A percentile compares a stretch with the other conserved stretches of the same genome.
Conservation (phyloP, 345 rosid species). For the Durio zibethinus region DNA sequence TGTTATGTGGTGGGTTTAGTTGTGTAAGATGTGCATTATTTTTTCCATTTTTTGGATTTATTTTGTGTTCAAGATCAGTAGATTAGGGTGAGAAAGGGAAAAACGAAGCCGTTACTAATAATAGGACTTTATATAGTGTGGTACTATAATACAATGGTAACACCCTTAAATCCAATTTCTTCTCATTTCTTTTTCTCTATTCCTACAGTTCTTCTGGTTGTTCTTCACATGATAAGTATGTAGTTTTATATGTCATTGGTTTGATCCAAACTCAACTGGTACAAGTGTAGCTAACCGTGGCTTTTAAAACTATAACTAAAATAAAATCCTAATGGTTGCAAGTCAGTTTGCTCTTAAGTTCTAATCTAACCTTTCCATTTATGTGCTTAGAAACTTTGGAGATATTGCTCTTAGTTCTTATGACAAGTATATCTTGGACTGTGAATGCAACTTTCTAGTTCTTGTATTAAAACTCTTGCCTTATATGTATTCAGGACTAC, state of each 20-base stretch:
- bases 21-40: not conserved
- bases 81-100: not conserved
- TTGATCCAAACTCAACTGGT: not conserved
- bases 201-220: not conserved
- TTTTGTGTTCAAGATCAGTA: not conserved
- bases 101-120: not conserved
- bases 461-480: not conserved
- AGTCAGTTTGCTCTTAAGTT: not conserved
- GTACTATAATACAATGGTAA: not conserved
- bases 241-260: not conserved
- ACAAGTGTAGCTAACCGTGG: not conserved
- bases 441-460: not conserved
- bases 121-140: not conserved
- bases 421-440: not conserved
- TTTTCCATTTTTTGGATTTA: not conserved
- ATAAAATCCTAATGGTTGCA: not conserved
- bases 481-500: constrained; percentile 51
- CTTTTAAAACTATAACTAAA: not conserved
- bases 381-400: not conserved
- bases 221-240: not conserved
- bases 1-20: not conserved
- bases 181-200: not conserved
- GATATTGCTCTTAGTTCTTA: not conserved
- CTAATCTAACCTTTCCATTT: not conserved
- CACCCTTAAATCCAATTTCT: not conserved